phyloP scores from a whole-genome alignment of 2,329 filamentous ascomycete species.

The Cryphonectria japonica region DNA sequence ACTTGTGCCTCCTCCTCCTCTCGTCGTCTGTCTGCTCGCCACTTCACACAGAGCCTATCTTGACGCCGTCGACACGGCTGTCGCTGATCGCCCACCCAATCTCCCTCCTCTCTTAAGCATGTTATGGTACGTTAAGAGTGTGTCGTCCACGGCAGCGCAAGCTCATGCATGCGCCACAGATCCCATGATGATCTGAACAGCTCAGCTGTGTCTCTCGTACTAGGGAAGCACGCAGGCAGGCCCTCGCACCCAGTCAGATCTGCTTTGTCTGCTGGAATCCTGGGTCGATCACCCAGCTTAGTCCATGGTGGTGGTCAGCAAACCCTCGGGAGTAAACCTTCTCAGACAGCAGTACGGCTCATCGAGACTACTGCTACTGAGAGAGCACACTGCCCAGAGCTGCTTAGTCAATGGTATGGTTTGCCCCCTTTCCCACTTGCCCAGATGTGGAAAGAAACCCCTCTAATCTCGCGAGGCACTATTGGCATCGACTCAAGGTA shows the following conservation, averaged over 20 bases:
- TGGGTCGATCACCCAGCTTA: not conserved
- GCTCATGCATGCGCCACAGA: not conserved
- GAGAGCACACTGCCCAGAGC: too few species aligned
- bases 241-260: not conserved
- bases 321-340: too few species aligned
- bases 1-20: not conserved
- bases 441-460: too few species aligned
- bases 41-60: too few species aligned
- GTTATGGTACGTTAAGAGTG: not conserved
- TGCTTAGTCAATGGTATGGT: not conserved
- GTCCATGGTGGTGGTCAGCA: not conserved
- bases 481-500: not conserved
- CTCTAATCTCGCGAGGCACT: not conserved
- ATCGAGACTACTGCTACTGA: not conserved
- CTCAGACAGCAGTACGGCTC: too few species aligned
- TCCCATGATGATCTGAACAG: not conserved
- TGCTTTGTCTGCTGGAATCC: not conserved
- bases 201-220: not conserved
- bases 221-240: not conserved
- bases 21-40: not conserved
- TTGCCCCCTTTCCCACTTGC: not conserved
- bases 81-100: not conserved
- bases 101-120: not conserved
- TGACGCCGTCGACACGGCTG: not conserved
- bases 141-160: not conserved